phyloP scores from a whole-genome alignment of 495 filamentous ascomycete species.

The Melanomma pulvis-pyrius region DNA sequence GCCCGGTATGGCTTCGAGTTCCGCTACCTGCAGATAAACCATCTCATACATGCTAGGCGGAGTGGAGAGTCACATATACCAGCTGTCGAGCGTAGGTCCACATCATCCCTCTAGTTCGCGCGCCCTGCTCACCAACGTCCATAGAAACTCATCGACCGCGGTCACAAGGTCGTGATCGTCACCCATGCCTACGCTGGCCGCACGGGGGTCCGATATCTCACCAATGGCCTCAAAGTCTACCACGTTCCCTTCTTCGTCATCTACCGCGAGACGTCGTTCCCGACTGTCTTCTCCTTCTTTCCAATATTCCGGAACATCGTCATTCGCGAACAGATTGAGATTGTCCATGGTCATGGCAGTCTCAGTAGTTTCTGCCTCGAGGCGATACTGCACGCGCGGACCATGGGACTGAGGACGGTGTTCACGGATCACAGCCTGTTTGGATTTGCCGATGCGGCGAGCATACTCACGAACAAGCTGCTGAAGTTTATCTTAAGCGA shows the following conservation, averaged over 20 bases:
- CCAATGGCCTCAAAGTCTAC: slow-evolving; percentile 97
- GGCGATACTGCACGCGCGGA: slow-evolving; percentile 90
- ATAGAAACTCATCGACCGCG: slow-evolving; percentile 88
- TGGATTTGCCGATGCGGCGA: slow-evolving; percentile 94
- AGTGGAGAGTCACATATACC: slow-evolving; percentile 97
- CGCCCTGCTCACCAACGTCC: background rate
- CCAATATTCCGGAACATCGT: slow-evolving; percentile 95
- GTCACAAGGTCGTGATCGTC: slow-evolving; percentile 97
- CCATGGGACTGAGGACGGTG: slow-evolving; percentile 93
- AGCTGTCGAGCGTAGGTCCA: slow-evolving; percentile 66
- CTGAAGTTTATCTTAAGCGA: slow-evolving; percentile 95
- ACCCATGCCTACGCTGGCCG: slow-evolving; percentile 94
- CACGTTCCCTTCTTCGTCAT: slow-evolving; percentile 95
- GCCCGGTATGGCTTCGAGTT: slow-evolving; percentile 59
- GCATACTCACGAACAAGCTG: slow-evolving; percentile 94
- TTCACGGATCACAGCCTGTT: slow-evolving; percentile 99
- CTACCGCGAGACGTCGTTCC: slow-evolving; percentile 92
- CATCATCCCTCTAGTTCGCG: no score
- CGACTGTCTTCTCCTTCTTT: slow-evolving; percentile 97
- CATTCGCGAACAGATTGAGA: slow-evolving; percentile 89
- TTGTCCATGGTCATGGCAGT: slow-evolving; percentile 94
- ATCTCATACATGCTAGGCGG: slow-evolving; percentile 58
- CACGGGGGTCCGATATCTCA: slow-evolving; percentile 93
- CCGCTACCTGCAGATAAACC: background rate
- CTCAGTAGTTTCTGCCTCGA: slow-evolving; percentile 92